Evolutionary conservation across 2,329 filamentous ascomycete species (phyloP), one percentile per base, ranked within the genome.

Genomic region (Pseudogymnoascus sp.): DNA sequence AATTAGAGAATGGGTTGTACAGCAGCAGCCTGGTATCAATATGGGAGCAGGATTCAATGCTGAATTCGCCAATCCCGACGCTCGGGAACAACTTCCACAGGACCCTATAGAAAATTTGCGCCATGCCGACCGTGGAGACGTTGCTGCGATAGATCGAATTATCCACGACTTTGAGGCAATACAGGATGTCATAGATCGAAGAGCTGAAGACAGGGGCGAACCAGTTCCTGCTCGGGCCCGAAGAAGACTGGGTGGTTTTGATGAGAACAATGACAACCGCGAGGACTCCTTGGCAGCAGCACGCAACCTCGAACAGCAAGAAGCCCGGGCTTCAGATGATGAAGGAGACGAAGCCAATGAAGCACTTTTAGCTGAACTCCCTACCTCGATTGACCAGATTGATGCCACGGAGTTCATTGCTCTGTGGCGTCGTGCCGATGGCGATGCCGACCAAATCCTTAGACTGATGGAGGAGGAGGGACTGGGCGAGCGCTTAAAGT

Each of bases 1-100:
- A 3, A 97, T 99, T 56, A 82, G 96, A 56, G 95, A 99, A 77
- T 99, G 96, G 83, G 95, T 99, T 60, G 92, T 99, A 8, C 95
- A 99, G 74, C 95, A 99, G 74, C 95, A 99, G 73, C 95, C 93
- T 4, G 88, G 93, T 67, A 89, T 95, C 69, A 96, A 96, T 70
- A 88, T 95, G 79, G 88, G 86, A 0, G 88, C 70, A 76, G 67
- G 77, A 73, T 70, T 80, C 75, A 65, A 79, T 76, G 70, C 83
- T 7, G 84, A 83, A 3, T 83, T 87, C 71, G 85, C 82, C 10
- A 82, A 79, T 6, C 76, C 76, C n/a, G 79, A 34, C 31, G 10
- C 10, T 34, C 31, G 31, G 10, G 31, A 79, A 5, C 67, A 64
- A 46, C 63, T 66, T n/a, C 65, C 61, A 18, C 63, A 67, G 60